Base-by-base conservation (phyloP, 2,329 filamentous ascomycete genomes). In the Xylariomycetidae sp. region DNA sequence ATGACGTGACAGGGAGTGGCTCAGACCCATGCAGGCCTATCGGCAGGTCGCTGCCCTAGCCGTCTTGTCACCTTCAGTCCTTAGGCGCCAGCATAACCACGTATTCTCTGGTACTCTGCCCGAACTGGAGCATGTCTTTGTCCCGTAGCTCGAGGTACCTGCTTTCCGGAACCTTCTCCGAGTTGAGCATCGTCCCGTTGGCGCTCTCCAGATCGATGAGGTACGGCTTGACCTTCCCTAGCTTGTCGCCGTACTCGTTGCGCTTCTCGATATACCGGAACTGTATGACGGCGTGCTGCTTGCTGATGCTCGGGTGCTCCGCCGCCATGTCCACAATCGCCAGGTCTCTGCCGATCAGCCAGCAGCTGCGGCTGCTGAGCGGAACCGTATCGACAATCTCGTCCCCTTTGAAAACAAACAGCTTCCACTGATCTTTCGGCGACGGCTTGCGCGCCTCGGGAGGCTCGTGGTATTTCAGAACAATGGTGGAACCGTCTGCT, bases 401-500 rank as follows among this genome's bases (percentile, higher is more conserved):
- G 17, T 73, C 61, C 9, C 80, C 85, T 55, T 95, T 95, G 74
- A 98, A 98, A 15, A 96, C 76, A 57, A 94, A 97, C 30, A 98
- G 68, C 40, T 86, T 85, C 90, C 90, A 98, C 37, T 77, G 67
- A 47, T 92, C 80, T 34, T 79, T 82, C 1, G 82, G 55, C 0
- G 89, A 73, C 0, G 92, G 87, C 49, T 95, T 95, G 38, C 92
- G 84, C 31, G 90, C 87, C 66, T 98, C 92, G 9, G 87, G 67
- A 2, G 92, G 92, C 62, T 98, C 92, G 64, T 96, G 86, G 61
- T 98, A 98, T 67, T 97, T 97, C 29, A 98, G 75, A 3, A 87
- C 79, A 34, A 95, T 80, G 15, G 74, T 74, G 4, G 80, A 83
- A 37, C 86, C 87, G 50, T 80, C 79, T 16, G 77, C 77, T 42